Percentiles rank a stretch among this genome's conserved stretches.
phyloP scores from a whole-genome alignment of 768 basidiomycete species.

The Panellus pusillus region DNA sequence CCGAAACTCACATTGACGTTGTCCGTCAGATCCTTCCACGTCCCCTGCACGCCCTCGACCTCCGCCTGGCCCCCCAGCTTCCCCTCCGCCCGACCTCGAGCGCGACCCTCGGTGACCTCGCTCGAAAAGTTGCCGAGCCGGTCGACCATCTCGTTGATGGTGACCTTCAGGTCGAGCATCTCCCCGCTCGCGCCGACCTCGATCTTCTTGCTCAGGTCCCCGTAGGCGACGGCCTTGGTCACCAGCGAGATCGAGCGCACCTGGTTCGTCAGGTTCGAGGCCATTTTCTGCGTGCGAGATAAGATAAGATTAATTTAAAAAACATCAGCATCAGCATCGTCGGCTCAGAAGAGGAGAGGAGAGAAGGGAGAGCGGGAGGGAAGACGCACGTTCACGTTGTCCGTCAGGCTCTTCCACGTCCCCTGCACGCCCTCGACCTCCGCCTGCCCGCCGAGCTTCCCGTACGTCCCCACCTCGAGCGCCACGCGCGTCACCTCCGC shows the following conservation, averaged over 20 bases:
- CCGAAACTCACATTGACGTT: conserved; percentile 35
- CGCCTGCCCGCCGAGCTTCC: conserved; percentile 14
- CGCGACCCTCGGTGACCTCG: conserved; percentile 17
- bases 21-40: conserved; percentile 19
- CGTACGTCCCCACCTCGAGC: conserved; percentile 15
- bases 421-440: conserved; percentile 17
- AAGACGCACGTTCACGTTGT: conserved; percentile 37
- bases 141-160: conserved; percentile 22
- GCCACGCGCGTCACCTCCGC: conserved; percentile 18
- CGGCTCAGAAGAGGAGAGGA: no score
- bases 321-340: no score
- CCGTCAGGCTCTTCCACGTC: conserved; percentile 18
- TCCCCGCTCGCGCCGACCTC: conserved; percentile 19
- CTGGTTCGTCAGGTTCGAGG: conserved; percentile 13
- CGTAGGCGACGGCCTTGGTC: conserved; percentile 19
- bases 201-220: conserved; percentile 14
- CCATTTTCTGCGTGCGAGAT: conserved; percentile 17
- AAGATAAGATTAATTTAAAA: no score
- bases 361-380: conserved; percentile 50
- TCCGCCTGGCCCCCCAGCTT: conserved; percentile 16
- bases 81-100: conserved; percentile 18
- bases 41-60: conserved; percentile 21
- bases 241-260: conserved; percentile 11
- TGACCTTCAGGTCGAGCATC: conserved; percentile 21
- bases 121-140: conserved; percentile 18